Base-by-base conservation (phyloP, 306 rosid genomes). In the Casuarina glauca region DNA sequence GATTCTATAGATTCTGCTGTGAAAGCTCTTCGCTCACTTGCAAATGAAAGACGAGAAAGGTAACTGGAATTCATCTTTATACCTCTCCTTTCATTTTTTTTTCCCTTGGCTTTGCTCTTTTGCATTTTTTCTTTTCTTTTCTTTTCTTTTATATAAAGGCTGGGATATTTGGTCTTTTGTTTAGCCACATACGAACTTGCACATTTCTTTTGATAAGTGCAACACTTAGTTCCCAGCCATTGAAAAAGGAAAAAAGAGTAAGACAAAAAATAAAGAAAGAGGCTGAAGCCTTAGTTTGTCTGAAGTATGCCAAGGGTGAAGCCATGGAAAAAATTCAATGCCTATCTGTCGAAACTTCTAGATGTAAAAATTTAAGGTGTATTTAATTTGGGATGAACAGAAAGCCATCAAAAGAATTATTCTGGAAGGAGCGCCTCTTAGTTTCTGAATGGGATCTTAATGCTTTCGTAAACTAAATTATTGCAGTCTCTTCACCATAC, bases 41-140 rank as follows among this genome's bases (percentile, higher is more conserved):
- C 97, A 72, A 93, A 95, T 82, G 98, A 94, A 89, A 92, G 86
- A 72, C 95, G 95, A 51, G 97, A 92, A 79, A 92, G 95, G 98
- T 92, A 87, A 39, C 79, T 43, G n/a, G 81, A 60, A 64, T 68
- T 44, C 51, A 45, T 48, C 38, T 81, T 72, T 80, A 26, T 61
- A 20, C 26, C 3, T 46, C 48, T 10, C 20, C 39, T 35, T 4
- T 12, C 35, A 9, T n/a, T 10, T 13, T 43, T 67, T 38, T 38
- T 0, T 63, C 13, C 39, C 43, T 17, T 38, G 3, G 19, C 45
- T 66, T 66, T 42, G 45, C 17, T 66, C 35, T 66, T 17, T 41
- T n/a, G 19, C n/a, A 39, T 12, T n/a, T 38, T 15, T 61, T 39
- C 41, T 17, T 41, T 9, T 15, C 8, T 6, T 5, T 44, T 44